Percentiles rank a stretch among this genome's conserved stretches.
phyloP scores from a whole-genome alignment of 257 asterid genomes.

The Capsicum rhomboideum region DNA sequence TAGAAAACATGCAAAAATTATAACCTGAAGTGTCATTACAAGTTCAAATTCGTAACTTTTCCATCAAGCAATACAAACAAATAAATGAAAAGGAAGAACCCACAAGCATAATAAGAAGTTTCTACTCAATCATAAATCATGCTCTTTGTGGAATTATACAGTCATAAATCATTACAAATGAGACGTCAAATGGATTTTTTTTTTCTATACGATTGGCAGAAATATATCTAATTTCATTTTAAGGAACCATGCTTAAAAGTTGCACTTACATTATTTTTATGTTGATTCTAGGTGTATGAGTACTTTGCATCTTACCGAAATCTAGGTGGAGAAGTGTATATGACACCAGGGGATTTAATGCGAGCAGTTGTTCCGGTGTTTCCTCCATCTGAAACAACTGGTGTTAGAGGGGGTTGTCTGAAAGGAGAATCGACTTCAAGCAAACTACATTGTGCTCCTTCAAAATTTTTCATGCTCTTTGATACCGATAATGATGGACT shows the following conservation, averaged over 20 bases:
- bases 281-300: slow-evolving; percentile 60
- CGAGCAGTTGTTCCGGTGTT: slow-evolving; percentile 87
- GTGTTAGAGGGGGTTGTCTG: slow-evolving; percentile 63
- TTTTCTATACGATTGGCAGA: background rate
- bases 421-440: slow-evolving; percentile 47
- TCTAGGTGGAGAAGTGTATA: slow-evolving; percentile 56
- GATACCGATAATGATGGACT: slow-evolving; percentile 86
- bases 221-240: background rate
- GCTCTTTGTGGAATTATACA: too few species aligned
- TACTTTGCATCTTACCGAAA: slow-evolving; percentile 67
- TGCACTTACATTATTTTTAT: background rate
- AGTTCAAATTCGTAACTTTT: too few species aligned
- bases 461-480: slow-evolving; percentile 75
- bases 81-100: too few species aligned
- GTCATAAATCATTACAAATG: background rate
- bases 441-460: slow-evolving; percentile 62
- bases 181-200: background rate
- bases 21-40: too few species aligned
- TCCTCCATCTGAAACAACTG: slow-evolving; percentile 73
- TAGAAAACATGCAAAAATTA: too few species aligned
- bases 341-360: slow-evolving; percentile 88
- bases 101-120: too few species aligned
- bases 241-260: background rate
- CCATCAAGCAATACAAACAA: background rate
- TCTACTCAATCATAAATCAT: too few species aligned